These are phyloP conservation scores for Pythium aphanidermatum DNA, from an alignment of 352 stramenopile species.

Conservation along the genomic window DNA sequence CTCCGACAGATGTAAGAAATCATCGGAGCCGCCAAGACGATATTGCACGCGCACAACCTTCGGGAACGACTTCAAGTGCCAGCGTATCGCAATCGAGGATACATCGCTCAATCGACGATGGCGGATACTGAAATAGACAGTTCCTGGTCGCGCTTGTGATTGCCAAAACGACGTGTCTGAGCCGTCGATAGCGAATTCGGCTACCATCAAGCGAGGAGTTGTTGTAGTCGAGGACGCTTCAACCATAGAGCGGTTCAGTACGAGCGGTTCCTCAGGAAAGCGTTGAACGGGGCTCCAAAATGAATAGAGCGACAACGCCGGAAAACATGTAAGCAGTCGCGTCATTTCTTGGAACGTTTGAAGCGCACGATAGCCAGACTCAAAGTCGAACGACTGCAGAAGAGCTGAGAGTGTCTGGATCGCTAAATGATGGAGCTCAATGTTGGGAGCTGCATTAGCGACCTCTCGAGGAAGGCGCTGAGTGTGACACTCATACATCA, in stretches of 20 bases:
- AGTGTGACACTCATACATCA: slow-evolving; percentile 46
- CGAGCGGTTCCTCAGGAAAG: slow-evolving; percentile 45
- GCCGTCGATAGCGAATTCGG: slow-evolving; percentile 50
- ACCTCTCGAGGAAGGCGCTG: slow-evolving; percentile 34
- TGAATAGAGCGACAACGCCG: slow-evolving; percentile 68
- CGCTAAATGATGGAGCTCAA: slow-evolving; percentile 78
- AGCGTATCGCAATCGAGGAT: slow-evolving; percentile 59
- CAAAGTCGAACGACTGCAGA: slow-evolving; percentile 68
- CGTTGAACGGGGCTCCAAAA: slow-evolving; percentile 81
- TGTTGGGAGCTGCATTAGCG: slow-evolving; percentile 28
- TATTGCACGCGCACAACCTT: slow-evolving; percentile 55
- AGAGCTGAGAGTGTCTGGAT: slow-evolving; percentile 76
- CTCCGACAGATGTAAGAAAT: slow-evolving; percentile 37
- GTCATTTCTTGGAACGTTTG: slow-evolving; percentile 75
- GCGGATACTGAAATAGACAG: slow-evolving; percentile 45
- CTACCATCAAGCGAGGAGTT: slow-evolving; percentile 35
- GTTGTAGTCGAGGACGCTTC: slow-evolving; percentile 49
- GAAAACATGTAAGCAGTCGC: slow-evolving; percentile 69
- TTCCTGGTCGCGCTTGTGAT: slow-evolving; percentile 48
- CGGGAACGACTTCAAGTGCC: slow-evolving; percentile 63
- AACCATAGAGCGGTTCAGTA: slow-evolving; percentile 36
- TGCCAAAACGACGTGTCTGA: slow-evolving; percentile 67
- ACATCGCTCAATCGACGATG: slow-evolving; percentile 32
- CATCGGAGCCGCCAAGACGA: slow-evolving; percentile 25
- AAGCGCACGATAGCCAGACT: slow-evolving; percentile 26